phyloP scores from a whole-genome alignment of 2,329 filamentous ascomycete genomes.

The Lachnellula subtilissima region DNA sequence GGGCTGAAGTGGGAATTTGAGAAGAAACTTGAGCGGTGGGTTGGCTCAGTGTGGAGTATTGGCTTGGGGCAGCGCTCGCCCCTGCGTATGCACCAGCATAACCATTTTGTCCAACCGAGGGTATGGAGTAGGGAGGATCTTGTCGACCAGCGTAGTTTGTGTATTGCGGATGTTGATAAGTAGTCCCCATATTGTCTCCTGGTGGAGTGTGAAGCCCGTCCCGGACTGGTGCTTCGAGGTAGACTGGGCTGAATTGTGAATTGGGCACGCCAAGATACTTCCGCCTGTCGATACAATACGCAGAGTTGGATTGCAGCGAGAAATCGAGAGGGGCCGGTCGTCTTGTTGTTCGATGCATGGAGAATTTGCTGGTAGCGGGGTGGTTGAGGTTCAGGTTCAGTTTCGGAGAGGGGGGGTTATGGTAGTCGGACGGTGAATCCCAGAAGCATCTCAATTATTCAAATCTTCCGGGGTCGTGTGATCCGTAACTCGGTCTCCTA shows the following conservation, averaged over 20 bases:
- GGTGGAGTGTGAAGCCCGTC: conserved; percentile 47
- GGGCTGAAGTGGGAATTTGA: conserved; percentile 13
- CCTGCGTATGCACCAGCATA: conserved; percentile 13
- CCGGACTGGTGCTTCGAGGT: conserved; percentile 25
- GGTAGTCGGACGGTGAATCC: neutral
- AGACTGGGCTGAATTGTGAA: conserved; percentile 16
- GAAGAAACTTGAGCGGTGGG: conserved; percentile 6
- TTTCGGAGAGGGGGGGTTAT: conserved; percentile 3
- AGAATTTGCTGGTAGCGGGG: conserved; percentile 7
- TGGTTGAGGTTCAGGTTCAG: neutral
- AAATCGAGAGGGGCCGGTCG: conserved; percentile 29
- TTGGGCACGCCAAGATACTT: conserved; percentile 16
- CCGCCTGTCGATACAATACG: conserved; percentile 18
- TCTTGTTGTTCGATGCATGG: conserved; percentile 32
- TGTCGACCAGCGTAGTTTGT: conserved; percentile 41
- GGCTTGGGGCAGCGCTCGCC: conserved; percentile 1
- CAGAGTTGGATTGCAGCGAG: conserved; percentile 18
- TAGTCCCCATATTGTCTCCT: conserved; percentile 48
- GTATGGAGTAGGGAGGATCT: conserved; percentile 32
- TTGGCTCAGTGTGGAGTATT: conserved; percentile 16
- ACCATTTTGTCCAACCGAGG: conserved; percentile 8
- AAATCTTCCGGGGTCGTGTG: neutral
- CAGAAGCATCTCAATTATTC: neutral
- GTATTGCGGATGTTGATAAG: conserved; percentile 43
- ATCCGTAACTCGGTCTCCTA: neutral